These are phyloP conservation scores for Ochromonadaceae sp. DNA, from an alignment of 352 stramenopile species.

Conservation along the genomic window DNA sequence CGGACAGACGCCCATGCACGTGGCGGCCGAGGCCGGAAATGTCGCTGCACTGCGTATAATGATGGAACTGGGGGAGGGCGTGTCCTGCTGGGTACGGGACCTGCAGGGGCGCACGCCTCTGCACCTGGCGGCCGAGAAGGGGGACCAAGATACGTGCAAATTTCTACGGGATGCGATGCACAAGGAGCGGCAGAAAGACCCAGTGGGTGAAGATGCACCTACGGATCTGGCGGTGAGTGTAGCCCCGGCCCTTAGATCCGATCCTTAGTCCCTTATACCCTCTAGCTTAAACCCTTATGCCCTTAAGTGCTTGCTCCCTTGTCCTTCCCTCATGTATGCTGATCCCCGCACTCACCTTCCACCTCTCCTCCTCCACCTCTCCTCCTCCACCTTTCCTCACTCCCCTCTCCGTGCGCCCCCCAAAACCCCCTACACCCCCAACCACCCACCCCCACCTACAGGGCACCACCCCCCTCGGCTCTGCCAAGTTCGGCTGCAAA, in stretches of 20 bases:
- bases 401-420: too few relatives aligned
- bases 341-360: too few relatives aligned
- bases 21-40: neutral
- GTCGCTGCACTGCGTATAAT: neutral
- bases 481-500: neutral
- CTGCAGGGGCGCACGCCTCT: constrained; percentile 6
- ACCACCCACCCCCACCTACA: too few relatives aligned
- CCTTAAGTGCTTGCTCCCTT: too few relatives aligned
- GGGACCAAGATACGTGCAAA: neutral
- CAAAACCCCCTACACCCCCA: too few relatives aligned
- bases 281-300: too few relatives aligned
- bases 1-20: constrained; percentile 1
- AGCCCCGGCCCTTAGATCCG: too few relatives aligned
- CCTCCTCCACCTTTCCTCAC: too few relatives aligned
- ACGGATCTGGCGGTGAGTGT: neutral
- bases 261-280: too few relatives aligned
- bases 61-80: neutral
- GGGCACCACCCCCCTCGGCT: constrained; percentile 7
- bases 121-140: neutral
- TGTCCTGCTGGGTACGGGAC: neutral
- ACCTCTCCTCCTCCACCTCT: too few relatives aligned
- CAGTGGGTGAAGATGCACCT: neutral
- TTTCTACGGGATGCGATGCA: neutral
- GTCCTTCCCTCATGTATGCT: too few relatives aligned
- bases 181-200: neutral